A percentile compares a stretch with the other conserved stretches of the same genome.
phyloP scores from a whole-genome alignment of 2,329 filamentous ascomycete genomes.

The Colletotrichum musae region DNA sequence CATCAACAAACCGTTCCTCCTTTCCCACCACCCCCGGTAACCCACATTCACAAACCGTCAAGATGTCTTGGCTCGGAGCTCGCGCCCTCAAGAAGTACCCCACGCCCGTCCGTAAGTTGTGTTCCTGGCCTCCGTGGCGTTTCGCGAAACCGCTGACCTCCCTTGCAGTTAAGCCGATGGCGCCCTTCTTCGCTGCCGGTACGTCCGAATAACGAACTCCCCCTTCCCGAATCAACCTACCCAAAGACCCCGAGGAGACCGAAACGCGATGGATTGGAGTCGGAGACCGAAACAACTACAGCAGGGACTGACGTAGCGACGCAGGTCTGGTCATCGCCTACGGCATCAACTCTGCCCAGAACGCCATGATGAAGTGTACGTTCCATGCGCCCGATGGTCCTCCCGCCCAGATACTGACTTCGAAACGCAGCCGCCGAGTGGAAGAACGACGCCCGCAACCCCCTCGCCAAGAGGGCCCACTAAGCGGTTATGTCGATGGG shows the following conservation, averaged over 20 bases:
- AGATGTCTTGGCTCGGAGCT: conserved; percentile 81
- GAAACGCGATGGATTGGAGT: background rate
- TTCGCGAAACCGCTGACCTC: conserved; percentile 38
- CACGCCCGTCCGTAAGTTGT: conserved; percentile 79
- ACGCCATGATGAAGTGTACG: conserved; percentile 82
- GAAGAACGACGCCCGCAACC: conserved; percentile 98
- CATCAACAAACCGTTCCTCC: conserved; percentile 53
- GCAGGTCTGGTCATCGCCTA: conserved; percentile 88
- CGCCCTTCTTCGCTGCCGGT: conserved; percentile 96
- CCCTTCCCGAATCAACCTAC: too few relatives aligned
- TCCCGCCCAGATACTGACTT: conserved; percentile 44
- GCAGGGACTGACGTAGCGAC: conserved; percentile 21
- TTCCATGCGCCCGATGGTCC: conserved; percentile 34
- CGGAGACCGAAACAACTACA: background rate
- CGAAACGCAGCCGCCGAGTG: conserved; percentile 82
- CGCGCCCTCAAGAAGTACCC: conserved; percentile 83
- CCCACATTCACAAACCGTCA: conserved; percentile 60
- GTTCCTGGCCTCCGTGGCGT: conserved; percentile 44
- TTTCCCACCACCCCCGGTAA: conserved; percentile 49
- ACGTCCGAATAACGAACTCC: conserved; percentile 60
- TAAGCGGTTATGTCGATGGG: conserved; percentile 50
- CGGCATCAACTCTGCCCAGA: conserved; percentile 89
- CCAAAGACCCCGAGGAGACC: background rate
- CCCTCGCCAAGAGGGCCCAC: conserved; percentile 66
- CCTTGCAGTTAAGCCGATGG: conserved; percentile 85